phyloP scores from a whole-genome alignment of 2,329 filamentous ascomycete species.

The Cladosporium sp. region DNA sequence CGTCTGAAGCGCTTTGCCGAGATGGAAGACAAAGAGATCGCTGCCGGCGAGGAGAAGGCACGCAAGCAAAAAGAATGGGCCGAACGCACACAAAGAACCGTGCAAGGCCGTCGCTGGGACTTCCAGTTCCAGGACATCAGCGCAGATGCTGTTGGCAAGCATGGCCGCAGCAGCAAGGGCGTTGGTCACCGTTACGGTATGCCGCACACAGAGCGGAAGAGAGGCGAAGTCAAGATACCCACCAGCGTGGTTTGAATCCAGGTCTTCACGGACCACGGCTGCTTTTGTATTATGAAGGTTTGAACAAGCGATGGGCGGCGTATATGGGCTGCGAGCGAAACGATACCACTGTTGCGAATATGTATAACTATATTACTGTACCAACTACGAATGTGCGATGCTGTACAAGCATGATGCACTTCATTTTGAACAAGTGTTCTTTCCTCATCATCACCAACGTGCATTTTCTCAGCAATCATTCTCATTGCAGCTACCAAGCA shows the following conservation, averaged over 20 bases:
- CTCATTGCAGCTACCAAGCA: not conserved
- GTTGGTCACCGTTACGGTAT: constrained; percentile 63
- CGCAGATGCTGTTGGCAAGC: constrained; percentile 54
- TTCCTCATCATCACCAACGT: not conserved
- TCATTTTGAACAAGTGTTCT: not conserved
- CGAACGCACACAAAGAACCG: constrained; percentile 44
- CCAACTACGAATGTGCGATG: constrained; percentile 6
- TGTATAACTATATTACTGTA: constrained; percentile 19
- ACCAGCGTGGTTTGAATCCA: constrained; percentile 56
- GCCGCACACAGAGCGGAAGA: constrained; percentile 63
- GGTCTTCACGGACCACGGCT: not conserved
- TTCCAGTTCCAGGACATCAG: constrained; percentile 62
- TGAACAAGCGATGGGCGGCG: constrained; percentile 7
- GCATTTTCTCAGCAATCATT: not conserved
- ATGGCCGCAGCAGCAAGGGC: constrained; percentile 55
- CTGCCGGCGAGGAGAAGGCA: constrained; percentile 41
- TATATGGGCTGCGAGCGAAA: constrained; percentile 7
- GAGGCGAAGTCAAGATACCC: constrained; percentile 64
- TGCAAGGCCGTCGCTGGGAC: constrained; percentile 56
- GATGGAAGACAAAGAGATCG: constrained; percentile 33
- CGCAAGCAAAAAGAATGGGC: constrained; percentile 47
- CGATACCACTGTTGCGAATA: constrained; percentile 19
- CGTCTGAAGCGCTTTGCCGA: constrained; percentile 39
- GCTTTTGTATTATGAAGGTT: constrained; percentile 15
- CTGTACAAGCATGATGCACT: not conserved